phyloP scores from a whole-genome alignment of 2,329 filamentous ascomycete species.

The Arthrobotrys musiformis region DNA sequence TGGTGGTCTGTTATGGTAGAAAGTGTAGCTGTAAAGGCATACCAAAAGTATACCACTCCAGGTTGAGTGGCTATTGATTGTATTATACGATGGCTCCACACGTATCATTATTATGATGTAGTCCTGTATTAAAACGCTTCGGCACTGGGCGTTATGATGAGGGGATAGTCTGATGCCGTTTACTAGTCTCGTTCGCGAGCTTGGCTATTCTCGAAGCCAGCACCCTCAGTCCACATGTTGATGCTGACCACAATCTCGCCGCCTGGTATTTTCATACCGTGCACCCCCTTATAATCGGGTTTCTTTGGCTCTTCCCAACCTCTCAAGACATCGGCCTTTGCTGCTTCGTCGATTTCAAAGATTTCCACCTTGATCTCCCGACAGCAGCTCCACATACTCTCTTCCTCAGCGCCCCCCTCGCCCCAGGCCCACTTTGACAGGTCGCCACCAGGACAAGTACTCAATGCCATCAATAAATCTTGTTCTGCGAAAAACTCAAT shows the following conservation, averaged over 20 bases:
- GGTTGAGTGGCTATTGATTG: not conserved
- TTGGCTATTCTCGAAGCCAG: not conserved
- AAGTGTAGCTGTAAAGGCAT: not conserved
- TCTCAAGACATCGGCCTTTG: not conserved
- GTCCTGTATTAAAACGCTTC: too few species aligned
- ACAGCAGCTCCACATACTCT: conserved; percentile 28
- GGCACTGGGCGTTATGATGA: not conserved
- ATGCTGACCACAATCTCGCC: not conserved
- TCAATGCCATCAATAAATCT: conserved; percentile 73
- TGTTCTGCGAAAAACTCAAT: conserved; percentile 85
- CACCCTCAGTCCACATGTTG: not conserved
- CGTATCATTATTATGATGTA: not conserved
- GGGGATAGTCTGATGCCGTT: not conserved
- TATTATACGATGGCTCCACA: not conserved
- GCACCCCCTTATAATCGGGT: conserved; percentile 23
- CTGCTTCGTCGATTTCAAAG: conserved; percentile 23
- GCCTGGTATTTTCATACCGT: conserved; percentile 25
- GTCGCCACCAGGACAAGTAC: conserved; percentile 60
- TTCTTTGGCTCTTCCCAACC: conserved; percentile 18
- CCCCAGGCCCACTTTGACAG: conserved; percentile 35
- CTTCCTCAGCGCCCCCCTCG: conserved; percentile 4
- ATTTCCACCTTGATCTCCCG: conserved; percentile 29
- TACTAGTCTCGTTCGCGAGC: not conserved
- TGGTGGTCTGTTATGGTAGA: not conserved
- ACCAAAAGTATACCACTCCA: not conserved